Evolutionary conservation across 768 basidiomycete genomes (phyloP).

Genomic region (Lentinula sp.): DNA sequence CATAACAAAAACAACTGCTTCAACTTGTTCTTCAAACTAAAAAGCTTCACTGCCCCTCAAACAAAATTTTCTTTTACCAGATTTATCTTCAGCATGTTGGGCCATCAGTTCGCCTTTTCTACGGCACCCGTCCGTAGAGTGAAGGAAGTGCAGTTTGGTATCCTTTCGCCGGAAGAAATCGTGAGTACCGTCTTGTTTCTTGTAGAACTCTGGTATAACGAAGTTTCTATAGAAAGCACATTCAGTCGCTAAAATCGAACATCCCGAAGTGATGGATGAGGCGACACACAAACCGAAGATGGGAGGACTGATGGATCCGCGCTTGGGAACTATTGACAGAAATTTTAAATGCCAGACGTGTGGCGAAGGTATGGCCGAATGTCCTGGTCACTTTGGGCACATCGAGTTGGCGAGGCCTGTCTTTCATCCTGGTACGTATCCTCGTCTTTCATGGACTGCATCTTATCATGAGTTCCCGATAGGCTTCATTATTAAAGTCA

Average conservation of each 20-base stretch:
- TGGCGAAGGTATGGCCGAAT: conserved; percentile 99
- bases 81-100: conserved; percentile 50
- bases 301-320: conserved; percentile 95
- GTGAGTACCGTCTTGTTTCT: conserved; percentile 40
- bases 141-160: conserved; percentile 97
- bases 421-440: conserved; percentile 82
- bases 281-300: conserved; percentile 82
- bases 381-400: conserved; percentile 98
- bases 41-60: not conserved
- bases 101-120: conserved; percentile 88
- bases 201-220: conserved; percentile 11
- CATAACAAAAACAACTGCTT: not conserved
- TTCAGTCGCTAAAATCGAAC: conserved; percentile 97
- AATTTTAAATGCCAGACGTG: conserved; percentile 99
- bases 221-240: conserved; percentile 78
- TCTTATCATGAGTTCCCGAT: not conserved
- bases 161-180: conserved; percentile 98
- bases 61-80: not conserved
- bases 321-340: conserved; percentile 96
- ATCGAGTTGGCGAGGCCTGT: conserved; percentile 97
- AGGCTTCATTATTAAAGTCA: conserved; percentile 98
- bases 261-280: conserved; percentile 99
- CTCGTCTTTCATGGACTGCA: not conserved
- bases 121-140: conserved; percentile 93
- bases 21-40: not conserved